Conservation (phyloP, 2,329 filamentous ascomycete genomes). For the Colletotrichum godetiae region DNA sequence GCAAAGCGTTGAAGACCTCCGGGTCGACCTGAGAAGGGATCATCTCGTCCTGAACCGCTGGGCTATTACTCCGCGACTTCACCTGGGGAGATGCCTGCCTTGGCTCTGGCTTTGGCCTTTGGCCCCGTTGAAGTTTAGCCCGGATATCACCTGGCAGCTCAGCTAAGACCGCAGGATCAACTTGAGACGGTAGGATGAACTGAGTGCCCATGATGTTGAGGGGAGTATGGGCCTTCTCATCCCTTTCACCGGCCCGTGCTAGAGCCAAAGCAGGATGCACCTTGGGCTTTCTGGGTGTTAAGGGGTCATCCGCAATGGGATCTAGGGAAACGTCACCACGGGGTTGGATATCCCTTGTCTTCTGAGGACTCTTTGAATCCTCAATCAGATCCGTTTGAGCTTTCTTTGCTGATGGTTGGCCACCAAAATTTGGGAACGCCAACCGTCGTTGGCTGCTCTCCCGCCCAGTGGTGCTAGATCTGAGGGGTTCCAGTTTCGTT, state of each 20-base stretch:
- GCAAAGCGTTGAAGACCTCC: slow-evolving; percentile 84
- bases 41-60: slow-evolving; percentile 47
- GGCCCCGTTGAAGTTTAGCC: slow-evolving; percentile 65
- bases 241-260: slow-evolving; percentile 58
- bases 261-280: slow-evolving; percentile 66
- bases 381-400: slow-evolving; percentile 62
- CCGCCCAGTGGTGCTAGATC: slow-evolving; percentile 61
- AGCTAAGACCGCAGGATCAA: slow-evolving; percentile 83
- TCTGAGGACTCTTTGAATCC: slow-evolving; percentile 51
- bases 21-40: slow-evolving; percentile 85
- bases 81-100: slow-evolving; percentile 44
- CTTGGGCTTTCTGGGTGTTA: slow-evolving; percentile 64
- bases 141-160: slow-evolving; percentile 88
- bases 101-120: slow-evolving; percentile 35
- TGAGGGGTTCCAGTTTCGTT: slow-evolving; percentile 89
- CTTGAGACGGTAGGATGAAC: slow-evolving; percentile 87
- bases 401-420: slow-evolving; percentile 53
- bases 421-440: slow-evolving; percentile 71
- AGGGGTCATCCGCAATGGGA: slow-evolving; percentile 65
- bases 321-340: slow-evolving; percentile 52
- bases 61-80: slow-evolving; percentile 54
- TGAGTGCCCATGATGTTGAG: slow-evolving; percentile 89
- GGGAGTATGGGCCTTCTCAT: slow-evolving; percentile 71
- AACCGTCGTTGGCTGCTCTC: slow-evolving; percentile 85
- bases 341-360: slow-evolving; percentile 43